Percentiles rank a stretch among this genome's conserved stretches.
Evolutionary conservation across 169 alveolate species (phyloP).

Genomic region (Plasmodium gaboni): DNA sequence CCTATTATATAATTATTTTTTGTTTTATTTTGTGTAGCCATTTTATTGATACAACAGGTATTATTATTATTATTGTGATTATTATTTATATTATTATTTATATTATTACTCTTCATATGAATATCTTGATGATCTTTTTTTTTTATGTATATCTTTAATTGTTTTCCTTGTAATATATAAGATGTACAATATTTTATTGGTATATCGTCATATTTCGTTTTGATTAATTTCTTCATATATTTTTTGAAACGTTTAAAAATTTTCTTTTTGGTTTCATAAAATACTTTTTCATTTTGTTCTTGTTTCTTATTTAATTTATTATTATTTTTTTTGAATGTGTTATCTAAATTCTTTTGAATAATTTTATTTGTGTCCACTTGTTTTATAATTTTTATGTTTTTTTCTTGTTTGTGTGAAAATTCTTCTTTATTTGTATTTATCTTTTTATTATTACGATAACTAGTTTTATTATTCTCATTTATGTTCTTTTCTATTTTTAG

Average conservation of each 20-base stretch:
- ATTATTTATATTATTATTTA: background rate
- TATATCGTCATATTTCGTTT: slow-evolving; percentile 26
- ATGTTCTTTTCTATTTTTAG: no score
- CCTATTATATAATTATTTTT: slow-evolving; percentile 62
- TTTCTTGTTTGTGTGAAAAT: background rate
- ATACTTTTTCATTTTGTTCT: slow-evolving; percentile 12
- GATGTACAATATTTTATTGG: slow-evolving; percentile 57
- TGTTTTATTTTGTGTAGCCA: background rate
- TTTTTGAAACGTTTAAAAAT: slow-evolving; percentile 13
- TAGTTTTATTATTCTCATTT: no score
- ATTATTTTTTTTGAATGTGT: background rate
- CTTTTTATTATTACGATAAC: no score
- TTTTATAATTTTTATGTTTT: background rate
- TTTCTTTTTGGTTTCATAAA: slow-evolving; percentile 13
- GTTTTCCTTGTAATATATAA: slow-evolving; percentile 43
- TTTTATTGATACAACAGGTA: no score
- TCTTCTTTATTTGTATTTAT: no score
- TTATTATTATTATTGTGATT: background rate
- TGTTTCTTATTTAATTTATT: background rate
- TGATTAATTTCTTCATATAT: slow-evolving; percentile 19
- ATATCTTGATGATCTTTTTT: background rate
- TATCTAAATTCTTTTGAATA: background rate
- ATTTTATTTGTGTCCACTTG: no score
- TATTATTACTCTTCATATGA: background rate
- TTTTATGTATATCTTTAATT: slow-evolving; percentile 47